Conservation (phyloP, 192 early-diverging fungal species). For the Coemansia sp. region DNA sequence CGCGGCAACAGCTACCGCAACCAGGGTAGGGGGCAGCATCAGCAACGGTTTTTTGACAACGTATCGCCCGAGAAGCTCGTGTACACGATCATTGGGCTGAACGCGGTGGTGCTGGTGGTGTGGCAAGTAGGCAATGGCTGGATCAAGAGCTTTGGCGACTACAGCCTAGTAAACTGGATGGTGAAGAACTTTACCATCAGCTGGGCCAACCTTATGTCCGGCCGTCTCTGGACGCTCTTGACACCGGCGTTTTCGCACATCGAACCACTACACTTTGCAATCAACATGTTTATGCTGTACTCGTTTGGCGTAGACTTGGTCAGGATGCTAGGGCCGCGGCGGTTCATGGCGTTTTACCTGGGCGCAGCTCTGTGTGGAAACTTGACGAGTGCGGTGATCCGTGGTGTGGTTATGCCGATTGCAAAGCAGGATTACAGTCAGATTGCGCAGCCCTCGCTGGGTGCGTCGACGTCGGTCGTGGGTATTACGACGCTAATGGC, state of each 20-base stretch:
- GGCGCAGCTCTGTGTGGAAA: slow-evolving; percentile 27
- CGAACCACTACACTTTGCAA: slow-evolving; percentile 31
- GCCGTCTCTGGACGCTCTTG: slow-evolving; percentile 47
- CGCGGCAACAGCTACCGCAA: slow-evolving; percentile 36
- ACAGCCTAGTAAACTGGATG: slow-evolving; percentile 21
- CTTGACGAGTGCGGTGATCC: slow-evolving; percentile 28
- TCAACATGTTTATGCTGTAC: slow-evolving; percentile 52
- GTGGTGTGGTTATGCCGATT: slow-evolving; percentile 14
- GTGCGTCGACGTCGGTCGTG: slow-evolving; percentile 45
- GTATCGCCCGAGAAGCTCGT: slow-evolving; percentile 26
- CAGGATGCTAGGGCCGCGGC: slow-evolving; percentile 17
- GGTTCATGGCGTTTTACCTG: slow-evolving; percentile 40
- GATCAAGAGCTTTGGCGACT: slow-evolving; percentile 15
- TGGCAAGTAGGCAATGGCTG: slow-evolving; percentile 23
- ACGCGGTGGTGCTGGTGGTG: slow-evolving; percentile 36
- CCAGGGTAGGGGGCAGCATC: not conserved
- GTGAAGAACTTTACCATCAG: slow-evolving; percentile 28
- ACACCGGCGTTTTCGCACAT: slow-evolving; percentile 52
- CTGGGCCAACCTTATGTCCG: slow-evolving; percentile 21
- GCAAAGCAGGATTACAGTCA: slow-evolving; percentile 4
- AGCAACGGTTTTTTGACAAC: slow-evolving; percentile 2
- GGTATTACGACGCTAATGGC: slow-evolving; percentile 47
- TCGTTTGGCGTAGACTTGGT: slow-evolving; percentile 38
- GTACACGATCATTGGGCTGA: slow-evolving; percentile 33
- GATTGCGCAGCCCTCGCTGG: slow-evolving; percentile 23